These are phyloP conservation scores for Trichoderma sp. DNA, from an alignment of 2,329 filamentous ascomycete genomes.

Conservation along the genomic window DNA sequence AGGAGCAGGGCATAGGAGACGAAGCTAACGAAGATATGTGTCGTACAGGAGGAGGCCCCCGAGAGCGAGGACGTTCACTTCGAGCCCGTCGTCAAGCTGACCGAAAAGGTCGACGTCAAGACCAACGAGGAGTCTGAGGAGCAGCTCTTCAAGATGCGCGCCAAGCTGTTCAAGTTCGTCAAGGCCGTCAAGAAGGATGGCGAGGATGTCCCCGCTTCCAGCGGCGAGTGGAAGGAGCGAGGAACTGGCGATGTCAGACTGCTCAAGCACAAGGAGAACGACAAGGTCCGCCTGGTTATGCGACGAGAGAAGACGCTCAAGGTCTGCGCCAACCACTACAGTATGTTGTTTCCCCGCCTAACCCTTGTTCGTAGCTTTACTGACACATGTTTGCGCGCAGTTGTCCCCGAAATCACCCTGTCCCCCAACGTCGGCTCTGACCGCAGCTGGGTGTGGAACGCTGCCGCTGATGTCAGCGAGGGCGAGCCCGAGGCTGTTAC, in stretches of 20 bases:
- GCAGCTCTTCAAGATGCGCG: conserved; percentile 98
- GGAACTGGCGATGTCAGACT: conserved; percentile 95
- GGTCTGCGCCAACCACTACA: conserved; percentile 99
- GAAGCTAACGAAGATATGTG: not conserved
- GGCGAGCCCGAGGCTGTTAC: conserved; percentile 96
- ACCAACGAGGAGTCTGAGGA: conserved; percentile 99
- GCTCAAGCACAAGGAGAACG: conserved; percentile 98
- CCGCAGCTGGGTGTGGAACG: conserved; percentile 99
- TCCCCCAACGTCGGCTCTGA: conserved; percentile 97
- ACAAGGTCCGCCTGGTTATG: conserved; percentile 98
- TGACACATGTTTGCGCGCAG: conserved; percentile 48
- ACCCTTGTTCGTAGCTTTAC: conserved; percentile 19
- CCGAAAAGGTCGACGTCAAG: conserved; percentile 95
- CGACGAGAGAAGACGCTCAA: conserved; percentile 99
- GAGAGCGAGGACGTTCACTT: conserved; percentile 96
- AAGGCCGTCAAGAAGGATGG: conserved; percentile 56
- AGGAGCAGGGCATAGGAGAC: not conserved
- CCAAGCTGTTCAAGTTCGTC: conserved; percentile 99
- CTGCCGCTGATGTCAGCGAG: conserved; percentile 95
- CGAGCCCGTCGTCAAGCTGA: conserved; percentile 93
- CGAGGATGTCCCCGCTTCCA: conserved; percentile 36
- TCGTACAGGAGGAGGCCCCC: conserved; percentile 69
- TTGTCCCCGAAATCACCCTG: conserved; percentile 98
- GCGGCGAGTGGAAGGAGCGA: conserved; percentile 98
- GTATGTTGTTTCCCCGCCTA: conserved; percentile 58